These are phyloP conservation scores for Sclerospora graminicola DNA, from an alignment of 352 stramenopile genomes.

Conservation along the genomic window DNA sequence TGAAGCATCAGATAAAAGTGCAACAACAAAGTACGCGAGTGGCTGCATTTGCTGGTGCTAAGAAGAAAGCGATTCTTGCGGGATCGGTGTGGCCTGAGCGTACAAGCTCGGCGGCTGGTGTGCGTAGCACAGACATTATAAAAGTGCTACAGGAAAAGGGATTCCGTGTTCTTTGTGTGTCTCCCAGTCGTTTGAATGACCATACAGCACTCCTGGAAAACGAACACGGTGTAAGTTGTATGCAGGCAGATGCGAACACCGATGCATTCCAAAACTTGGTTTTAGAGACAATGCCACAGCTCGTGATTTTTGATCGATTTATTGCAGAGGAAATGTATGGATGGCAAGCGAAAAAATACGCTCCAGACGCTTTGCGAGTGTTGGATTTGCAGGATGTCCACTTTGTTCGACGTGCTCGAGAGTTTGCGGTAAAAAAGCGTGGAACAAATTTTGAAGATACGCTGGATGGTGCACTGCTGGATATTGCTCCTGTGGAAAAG, in stretches of 20 bases:
- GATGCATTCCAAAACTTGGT: slow-evolving; percentile 57
- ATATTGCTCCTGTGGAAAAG: slow-evolving; percentile 45
- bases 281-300: slow-evolving; percentile 39
- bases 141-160: slow-evolving; percentile 46
- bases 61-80: slow-evolving; percentile 60
- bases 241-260: slow-evolving; percentile 66
- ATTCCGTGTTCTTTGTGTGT: slow-evolving; percentile 65
- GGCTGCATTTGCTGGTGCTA: slow-evolving; percentile 34
- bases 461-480: slow-evolving; percentile 14
- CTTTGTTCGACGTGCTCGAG: slow-evolving; percentile 76
- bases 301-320: slow-evolving; percentile 78
- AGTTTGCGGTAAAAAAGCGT: slow-evolving; percentile 66
- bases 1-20: not conserved
- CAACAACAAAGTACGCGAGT: slow-evolving; percentile 22
- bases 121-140: slow-evolving; percentile 73
- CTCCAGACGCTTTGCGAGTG: slow-evolving; percentile 71
- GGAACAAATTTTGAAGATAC: slow-evolving; percentile 26
- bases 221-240: slow-evolving; percentile 41
- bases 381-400: slow-evolving; percentile 92
- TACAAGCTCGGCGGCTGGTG: slow-evolving; percentile 81
- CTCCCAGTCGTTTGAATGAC: slow-evolving; percentile 66
- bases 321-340: slow-evolving; percentile 84
- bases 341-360: slow-evolving; percentile 67
- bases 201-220: slow-evolving; percentile 40
- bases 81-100: slow-evolving; percentile 81